These are phyloP conservation scores for Coemansia sp. DNA, from an alignment of 192 early-diverging fungal genomes.

Conservation along the genomic window DNA sequence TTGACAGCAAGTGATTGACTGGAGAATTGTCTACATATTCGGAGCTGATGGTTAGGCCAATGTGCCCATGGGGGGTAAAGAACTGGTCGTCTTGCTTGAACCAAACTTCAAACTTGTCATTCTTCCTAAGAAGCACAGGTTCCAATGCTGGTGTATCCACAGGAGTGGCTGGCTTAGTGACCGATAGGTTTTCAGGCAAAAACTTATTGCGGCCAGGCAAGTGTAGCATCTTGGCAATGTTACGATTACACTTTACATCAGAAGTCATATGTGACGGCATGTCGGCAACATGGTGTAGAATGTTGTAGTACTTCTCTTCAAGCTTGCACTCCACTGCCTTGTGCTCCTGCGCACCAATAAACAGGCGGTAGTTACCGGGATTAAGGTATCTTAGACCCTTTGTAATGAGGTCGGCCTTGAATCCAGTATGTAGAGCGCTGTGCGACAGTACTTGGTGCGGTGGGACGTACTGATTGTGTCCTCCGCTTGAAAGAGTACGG, in stretches of 20 bases:
- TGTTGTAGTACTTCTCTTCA: constrained; percentile 76
- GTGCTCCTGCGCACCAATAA: constrained; percentile 43
- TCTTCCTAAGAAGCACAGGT: constrained; percentile 19
- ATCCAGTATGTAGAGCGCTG: constrained; percentile 63
- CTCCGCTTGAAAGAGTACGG: background rate
- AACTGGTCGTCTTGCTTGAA: constrained; percentile 91
- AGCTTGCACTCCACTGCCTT: constrained; percentile 26
- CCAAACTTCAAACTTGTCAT: constrained; percentile 68
- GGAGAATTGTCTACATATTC: background rate
- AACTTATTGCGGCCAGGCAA: constrained; percentile 15
- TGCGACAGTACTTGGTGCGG: constrained; percentile 67
- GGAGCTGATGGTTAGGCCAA: constrained; percentile 59
- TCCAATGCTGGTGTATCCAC: constrained; percentile 4
- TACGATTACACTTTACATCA: background rate
- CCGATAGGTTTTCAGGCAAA: constrained; percentile 36
- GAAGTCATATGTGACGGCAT: background rate
- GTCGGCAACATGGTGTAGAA: constrained; percentile 65
- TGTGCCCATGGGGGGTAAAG: constrained; percentile 78
- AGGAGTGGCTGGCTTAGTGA: background rate
- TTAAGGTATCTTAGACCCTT: constrained; percentile 61
- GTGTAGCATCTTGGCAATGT: background rate
- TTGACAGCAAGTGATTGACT: background rate
- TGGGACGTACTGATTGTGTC: constrained; percentile 64
- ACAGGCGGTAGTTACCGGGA: constrained; percentile 61
- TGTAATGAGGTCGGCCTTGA: constrained; percentile 62